Evolutionary conservation across 2,329 filamentous ascomycete genomes (phyloP), one percentile per base, ranked within the genome.

Genomic region (Bisporella sp.): DNA sequence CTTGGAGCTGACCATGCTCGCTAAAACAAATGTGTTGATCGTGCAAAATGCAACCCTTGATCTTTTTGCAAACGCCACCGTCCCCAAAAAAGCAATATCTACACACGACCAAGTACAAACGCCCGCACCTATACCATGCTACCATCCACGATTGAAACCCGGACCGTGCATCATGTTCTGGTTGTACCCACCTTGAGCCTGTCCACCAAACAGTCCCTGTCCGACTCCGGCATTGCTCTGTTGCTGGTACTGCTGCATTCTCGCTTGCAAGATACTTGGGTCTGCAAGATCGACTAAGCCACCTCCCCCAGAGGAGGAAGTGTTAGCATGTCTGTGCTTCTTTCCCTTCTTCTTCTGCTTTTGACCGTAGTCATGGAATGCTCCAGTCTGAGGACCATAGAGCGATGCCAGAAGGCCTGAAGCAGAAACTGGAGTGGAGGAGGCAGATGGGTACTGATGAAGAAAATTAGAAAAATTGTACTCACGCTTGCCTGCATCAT

Each of bases 291-390:
- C 91, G 78, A 95, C 91, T 92, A 96, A 84, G 79, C 89, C 91
- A 88, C 89, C 89, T 83, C 90, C 91, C 79, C 87, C 87, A 84
- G 90, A 95, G 84, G 92, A 97, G 88, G 91, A 96, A 92, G 92
- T 96, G 89, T 96, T 96, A 93, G 90, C 92, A 85, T 96, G 91
- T 85, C 91, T 95, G 81, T 96, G 92, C 89, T 96, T 96, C 84
- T 96, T 96, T 79, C 90, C 90, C 89, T 96, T 96, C 84, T 96
- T 96, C 86, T 95, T 96, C 82, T 95, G 90, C 85, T 96, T 95
- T 76, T 88, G 85, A 76, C 87, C 87, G 76, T 85, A 84, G 71
- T 95, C 90, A 84, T 91, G 87, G 76, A 89, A 89, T 74, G 82
- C 81, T 77, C 87, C 88, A 77, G 86, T 76, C 76, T 87, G 86